Evolutionary conservation across 1,139 yeast genomes (phyloP).

Genomic region (Hemisphaericaspora xylofermentans): DNA sequence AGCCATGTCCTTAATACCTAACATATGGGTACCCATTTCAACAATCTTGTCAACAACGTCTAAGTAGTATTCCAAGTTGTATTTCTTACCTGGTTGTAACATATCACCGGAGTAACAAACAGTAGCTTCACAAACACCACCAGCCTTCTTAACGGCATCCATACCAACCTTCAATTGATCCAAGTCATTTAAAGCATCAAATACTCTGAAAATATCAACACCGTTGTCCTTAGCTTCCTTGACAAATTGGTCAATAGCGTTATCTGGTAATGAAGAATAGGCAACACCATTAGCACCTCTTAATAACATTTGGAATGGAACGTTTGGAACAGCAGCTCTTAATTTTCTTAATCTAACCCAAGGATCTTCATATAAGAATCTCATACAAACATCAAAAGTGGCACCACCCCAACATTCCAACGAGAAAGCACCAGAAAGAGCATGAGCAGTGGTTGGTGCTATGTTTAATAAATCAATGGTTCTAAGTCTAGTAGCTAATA

Average conservation of each 20-base stretch:
- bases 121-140: conserved; percentile 98
- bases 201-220: conserved; percentile 95
- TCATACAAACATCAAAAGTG: conserved; percentile 96
- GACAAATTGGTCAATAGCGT: conserved; percentile 96
- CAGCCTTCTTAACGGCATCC: conserved; percentile 96
- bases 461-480: conserved; percentile 87
- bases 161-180: conserved; percentile 97
- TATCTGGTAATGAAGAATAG: conserved; percentile 94
- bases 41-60: conserved; percentile 81
- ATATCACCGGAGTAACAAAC: conserved; percentile 98
- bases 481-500: conserved; percentile 95
- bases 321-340: conserved; percentile 90
- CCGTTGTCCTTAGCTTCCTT: conserved; percentile 93
- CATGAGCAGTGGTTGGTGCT: conserved; percentile 93
- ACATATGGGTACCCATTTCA: conserved; percentile 90
- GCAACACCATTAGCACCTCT: conserved; percentile 99
- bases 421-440: conserved; percentile 87
- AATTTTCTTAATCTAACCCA: conserved; percentile 93
- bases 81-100: conserved; percentile 92
- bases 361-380: conserved; percentile 97
- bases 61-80: conserved; percentile 87
- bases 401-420: conserved; percentile 99
- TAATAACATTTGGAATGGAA: conserved; percentile 97
- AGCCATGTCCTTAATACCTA: conserved; percentile 99
- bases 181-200: conserved; percentile 94